These are phyloP conservation scores for Talaromyces sp. DNA, from an alignment of 2,329 filamentous ascomycete genomes.

Conservation along the genomic window DNA sequence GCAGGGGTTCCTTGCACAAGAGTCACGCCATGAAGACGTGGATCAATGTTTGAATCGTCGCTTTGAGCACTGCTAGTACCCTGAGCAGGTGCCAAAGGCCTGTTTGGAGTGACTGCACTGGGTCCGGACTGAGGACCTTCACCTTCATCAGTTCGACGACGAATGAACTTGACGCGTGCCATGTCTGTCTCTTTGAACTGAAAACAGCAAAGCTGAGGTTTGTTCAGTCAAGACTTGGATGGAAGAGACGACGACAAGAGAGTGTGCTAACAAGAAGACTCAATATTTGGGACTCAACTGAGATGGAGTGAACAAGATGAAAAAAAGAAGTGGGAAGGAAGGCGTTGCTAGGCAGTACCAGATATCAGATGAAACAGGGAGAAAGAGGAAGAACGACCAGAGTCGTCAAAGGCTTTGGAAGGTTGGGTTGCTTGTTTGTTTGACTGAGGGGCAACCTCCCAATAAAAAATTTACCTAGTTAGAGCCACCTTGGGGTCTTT, in stretches of 20 bases:
- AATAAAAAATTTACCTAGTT: too few species aligned
- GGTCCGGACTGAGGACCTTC: not conserved
- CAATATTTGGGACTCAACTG: not conserved
- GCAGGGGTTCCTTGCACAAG: too few species aligned
- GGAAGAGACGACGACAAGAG: not conserved
- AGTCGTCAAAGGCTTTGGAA: too few species aligned
- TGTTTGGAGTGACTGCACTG: not conserved
- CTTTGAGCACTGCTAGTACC: not conserved
- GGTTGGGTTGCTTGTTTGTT: too few species aligned
- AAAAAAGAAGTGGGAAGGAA: conserved; percentile 17
- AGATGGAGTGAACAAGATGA: not conserved
- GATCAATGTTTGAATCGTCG: not conserved
- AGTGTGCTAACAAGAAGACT: conserved; percentile 2
- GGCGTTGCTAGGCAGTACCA: conserved; percentile 8
- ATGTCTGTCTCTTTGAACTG: not conserved
- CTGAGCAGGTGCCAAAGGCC: not conserved
- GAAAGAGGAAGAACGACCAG: not conserved
- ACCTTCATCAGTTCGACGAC: not conserved
- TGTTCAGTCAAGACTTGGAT: too few species aligned
- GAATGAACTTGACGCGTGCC: conserved; percentile 6
- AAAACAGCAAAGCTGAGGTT: not conserved
- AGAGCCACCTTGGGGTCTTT: too few species aligned
- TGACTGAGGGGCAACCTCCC: too few species aligned
- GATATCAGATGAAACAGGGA: not conserved
- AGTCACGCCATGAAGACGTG: not conserved